A percentile compares a stretch with the other conserved stretches of the same genome.
Evolutionary conservation across 805 yeast genomes (phyloP).

Genomic region (Barnettozyma wickerhamii): DNA sequence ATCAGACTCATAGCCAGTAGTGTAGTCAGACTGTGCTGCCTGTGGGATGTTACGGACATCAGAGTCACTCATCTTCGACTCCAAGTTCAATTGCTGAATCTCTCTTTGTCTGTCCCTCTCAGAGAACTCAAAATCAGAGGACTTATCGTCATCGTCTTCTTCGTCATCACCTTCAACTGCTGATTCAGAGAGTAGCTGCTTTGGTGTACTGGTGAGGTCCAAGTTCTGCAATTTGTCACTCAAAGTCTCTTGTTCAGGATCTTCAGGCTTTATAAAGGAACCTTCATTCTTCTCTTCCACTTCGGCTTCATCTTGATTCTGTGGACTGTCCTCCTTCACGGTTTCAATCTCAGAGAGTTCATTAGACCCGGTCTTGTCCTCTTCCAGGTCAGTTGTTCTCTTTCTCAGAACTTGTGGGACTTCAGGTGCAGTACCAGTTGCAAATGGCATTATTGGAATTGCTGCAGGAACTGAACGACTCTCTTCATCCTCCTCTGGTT

Average conservation of each 20-base stretch:
- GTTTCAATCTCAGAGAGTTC: constrained; percentile 1
- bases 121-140: constrained; percentile 14
- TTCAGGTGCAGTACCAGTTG: constrained; percentile 26
- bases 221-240: constrained; percentile 13
- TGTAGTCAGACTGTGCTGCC: constrained; percentile 28
- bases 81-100: constrained; percentile 8
- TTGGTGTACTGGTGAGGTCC: constrained; percentile 11
- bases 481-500: constrained; percentile 14
- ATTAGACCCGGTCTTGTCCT: neutral
- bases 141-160: constrained; percentile 24
- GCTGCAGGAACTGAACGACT: constrained; percentile 25
- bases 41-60: constrained; percentile 2
- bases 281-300: too few relatives aligned
- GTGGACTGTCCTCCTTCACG: neutral
- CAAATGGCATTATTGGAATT: constrained; percentile 52
- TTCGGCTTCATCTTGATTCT: constrained; percentile 8
- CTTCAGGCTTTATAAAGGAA: too few relatives aligned
- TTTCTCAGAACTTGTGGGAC: constrained; percentile 19
- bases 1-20: constrained; percentile 71
- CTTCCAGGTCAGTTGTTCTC: constrained; percentile 8
- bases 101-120: constrained; percentile 21
- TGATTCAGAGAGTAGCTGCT: constrained; percentile 18
- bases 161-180: constrained; percentile 30
- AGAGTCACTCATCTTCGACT: neutral
- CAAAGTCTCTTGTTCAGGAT: constrained; percentile 8